phyloP scores from a whole-genome alignment of 441 rosid genomes.

The Bocquillonia castaneifolia region DNA sequence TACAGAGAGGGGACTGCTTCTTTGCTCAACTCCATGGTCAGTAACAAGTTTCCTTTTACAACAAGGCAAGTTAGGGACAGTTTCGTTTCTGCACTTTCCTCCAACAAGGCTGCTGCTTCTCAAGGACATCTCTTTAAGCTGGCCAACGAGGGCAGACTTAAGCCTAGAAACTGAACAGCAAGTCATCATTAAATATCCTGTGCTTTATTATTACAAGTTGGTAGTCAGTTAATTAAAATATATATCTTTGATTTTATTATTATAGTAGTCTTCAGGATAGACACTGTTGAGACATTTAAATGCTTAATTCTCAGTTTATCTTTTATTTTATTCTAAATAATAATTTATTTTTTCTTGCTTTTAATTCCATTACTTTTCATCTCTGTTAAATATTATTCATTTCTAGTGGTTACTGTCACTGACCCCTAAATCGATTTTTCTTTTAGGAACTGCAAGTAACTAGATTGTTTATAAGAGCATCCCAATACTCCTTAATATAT shows the following conservation, averaged over 20 bases:
- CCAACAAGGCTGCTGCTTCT: slow-evolving; percentile 28
- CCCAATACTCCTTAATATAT: too few relatives aligned
- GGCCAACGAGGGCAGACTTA: slow-evolving; percentile 31
- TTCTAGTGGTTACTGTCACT: too few relatives aligned
- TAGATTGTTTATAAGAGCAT: too few relatives aligned
- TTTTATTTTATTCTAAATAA: not conserved
- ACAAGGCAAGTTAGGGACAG: slow-evolving; percentile 31
- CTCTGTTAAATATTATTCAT: not conserved
- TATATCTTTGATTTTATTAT: not conserved
- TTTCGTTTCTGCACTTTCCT: slow-evolving; percentile 22
- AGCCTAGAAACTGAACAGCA: slow-evolving; percentile 13
- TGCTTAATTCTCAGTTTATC: slow-evolving; percentile 3
- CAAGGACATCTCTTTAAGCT: slow-evolving; percentile 31
- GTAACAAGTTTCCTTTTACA: slow-evolving; percentile 23
- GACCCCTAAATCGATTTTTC: too few relatives aligned
- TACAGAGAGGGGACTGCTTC: slow-evolving; percentile 38
- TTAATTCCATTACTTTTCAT: not conserved
- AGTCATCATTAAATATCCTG: not conserved
- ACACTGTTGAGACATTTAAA: slow-evolving; percentile 4
- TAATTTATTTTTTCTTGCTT: not conserved
- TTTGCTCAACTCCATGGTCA: slow-evolving; percentile 33
- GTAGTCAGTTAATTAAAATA: not conserved
- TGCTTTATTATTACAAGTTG: slow-evolving; percentile 3
- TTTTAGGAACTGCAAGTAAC: too few relatives aligned
- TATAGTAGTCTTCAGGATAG: not conserved